A percentile compares a stretch with the other conserved stretches of the same genome.
These are phyloP conservation scores for Hymenoscyphus salicellus DNA, from an alignment of 2,329 filamentous ascomycete species.

Conservation along the genomic window DNA sequence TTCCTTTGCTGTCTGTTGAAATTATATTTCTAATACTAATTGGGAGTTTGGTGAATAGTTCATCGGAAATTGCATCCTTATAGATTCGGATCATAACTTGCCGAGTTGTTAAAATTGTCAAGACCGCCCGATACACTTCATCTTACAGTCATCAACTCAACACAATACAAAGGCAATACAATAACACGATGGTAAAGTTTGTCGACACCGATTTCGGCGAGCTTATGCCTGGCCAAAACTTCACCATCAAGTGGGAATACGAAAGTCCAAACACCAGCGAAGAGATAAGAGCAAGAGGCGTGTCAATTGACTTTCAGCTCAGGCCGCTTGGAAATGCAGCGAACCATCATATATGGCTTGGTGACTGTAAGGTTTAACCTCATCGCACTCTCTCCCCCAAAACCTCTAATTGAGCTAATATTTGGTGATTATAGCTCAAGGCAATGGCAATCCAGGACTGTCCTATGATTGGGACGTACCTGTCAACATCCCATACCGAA, in stretches of 20 bases:
- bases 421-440: neutral
- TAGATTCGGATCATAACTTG: neutral
- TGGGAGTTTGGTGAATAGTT: neutral
- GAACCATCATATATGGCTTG: neutral
- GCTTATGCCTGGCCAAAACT: neutral
- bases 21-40: no score
- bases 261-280: neutral
- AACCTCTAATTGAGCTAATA: neutral
- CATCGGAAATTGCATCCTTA: neutral
- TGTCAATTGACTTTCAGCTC: neutral
- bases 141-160: neutral
- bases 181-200: neutral
- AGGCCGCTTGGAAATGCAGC: neutral
- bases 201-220: neutral
- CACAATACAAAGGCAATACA: neutral
- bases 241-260: neutral
- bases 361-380: neutral
- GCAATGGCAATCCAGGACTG: neutral
- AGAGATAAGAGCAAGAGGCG: neutral
- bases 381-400: neutral
- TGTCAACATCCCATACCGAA: neutral
- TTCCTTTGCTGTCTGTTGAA: no score
- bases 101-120: no score
- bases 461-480: neutral
- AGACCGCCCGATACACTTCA: neutral